These are phyloP conservation scores for Aspergillus affinis DNA, from an alignment of 495 filamentous ascomycete species.

Conservation along the genomic window DNA sequence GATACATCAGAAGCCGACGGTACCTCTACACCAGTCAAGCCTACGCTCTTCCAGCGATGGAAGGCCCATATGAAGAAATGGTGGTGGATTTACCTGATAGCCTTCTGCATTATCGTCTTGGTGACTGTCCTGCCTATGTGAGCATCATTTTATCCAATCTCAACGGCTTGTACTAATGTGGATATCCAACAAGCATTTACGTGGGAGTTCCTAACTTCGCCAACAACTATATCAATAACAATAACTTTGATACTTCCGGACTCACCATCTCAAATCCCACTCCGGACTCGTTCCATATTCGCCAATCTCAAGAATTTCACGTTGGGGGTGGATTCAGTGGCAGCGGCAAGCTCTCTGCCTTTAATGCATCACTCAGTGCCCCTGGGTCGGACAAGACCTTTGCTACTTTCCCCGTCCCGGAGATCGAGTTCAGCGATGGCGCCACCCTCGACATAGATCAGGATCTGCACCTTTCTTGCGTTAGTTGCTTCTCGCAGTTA, in stretches of 20 bases:
- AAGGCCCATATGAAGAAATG: conserved; percentile 31
- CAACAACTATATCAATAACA: conserved; percentile 29
- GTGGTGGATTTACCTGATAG: conserved; percentile 34
- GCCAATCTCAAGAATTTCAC: conserved; percentile 19
- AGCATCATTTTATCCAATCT: conserved; percentile 1
- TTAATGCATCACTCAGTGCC: conserved; percentile 26
- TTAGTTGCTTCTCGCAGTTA: conserved; percentile 28
- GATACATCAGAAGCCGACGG: conserved; percentile 14
- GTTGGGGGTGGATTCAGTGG: conserved; percentile 28
- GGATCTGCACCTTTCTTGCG: conserved; percentile 29
- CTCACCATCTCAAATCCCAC: conserved; percentile 26
- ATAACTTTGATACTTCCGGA: conserved; percentile 25
- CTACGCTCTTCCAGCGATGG: conserved; percentile 26
- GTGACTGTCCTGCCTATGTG: conserved; percentile 30
- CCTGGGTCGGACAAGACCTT: conserved; percentile 20
- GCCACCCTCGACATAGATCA: conserved; percentile 26
- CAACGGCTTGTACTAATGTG: background rate
- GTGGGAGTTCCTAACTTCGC: conserved; percentile 32
- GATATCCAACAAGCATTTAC: conserved; percentile 22
- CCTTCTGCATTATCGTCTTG: conserved; percentile 20
- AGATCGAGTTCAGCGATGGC: conserved; percentile 21
- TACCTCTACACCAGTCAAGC: conserved; percentile 12
- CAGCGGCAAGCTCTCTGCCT: conserved; percentile 27
- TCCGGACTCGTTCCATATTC: conserved; percentile 26
- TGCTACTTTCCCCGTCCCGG: conserved; percentile 23